phyloP scores from a whole-genome alignment of 345 rosid species.

The Luvunga scandens region DNA sequence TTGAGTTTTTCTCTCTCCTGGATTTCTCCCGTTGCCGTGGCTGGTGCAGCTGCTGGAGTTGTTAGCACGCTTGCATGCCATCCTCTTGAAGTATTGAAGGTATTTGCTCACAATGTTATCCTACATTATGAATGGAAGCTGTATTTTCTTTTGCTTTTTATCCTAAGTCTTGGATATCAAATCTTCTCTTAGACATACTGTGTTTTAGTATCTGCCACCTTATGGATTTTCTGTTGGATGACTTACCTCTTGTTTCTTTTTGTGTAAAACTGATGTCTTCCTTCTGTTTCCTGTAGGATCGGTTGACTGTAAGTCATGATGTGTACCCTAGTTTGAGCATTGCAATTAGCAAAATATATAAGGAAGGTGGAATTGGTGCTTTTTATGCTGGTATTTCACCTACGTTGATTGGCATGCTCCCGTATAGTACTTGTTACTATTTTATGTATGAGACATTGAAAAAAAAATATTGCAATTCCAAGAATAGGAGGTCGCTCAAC shows the following conservation, averaged over 20 bases:
- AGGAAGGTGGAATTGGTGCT: slow-evolving; percentile 80
- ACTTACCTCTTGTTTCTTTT: not conserved
- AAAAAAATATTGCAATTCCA: slow-evolving; percentile 64
- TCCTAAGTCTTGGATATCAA: not conserved
- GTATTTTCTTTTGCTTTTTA: not conserved
- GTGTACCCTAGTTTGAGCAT: slow-evolving; percentile 73
- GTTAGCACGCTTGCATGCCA: slow-evolving; percentile 89
- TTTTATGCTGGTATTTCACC: slow-evolving; percentile 87
- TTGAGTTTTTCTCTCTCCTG: slow-evolving; percentile 65
- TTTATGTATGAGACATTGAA: slow-evolving; percentile 86
- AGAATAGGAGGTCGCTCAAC: slow-evolving; percentile 75
- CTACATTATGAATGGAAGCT: not conserved
- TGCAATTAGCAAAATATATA: slow-evolving; percentile 73
- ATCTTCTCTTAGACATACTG: not conserved
- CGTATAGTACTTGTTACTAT: slow-evolving; percentile 93
- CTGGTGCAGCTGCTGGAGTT: slow-evolving; percentile 97
- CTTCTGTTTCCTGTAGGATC: slow-evolving; percentile 59
- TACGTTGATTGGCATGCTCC: slow-evolving; percentile 93
- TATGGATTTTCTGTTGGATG: not conserved
- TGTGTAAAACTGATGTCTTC: slow-evolving; percentile 12
- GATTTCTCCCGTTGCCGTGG: slow-evolving; percentile 92
- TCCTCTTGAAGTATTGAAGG: slow-evolving; percentile 99
- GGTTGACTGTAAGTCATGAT: slow-evolving; percentile 87
- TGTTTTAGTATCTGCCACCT: not conserved
- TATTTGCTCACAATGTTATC: slow-evolving; percentile 16